These are phyloP conservation scores for Nakazawaea pomicola DNA, from an alignment of 805 yeast species.

Conservation along the genomic window DNA sequence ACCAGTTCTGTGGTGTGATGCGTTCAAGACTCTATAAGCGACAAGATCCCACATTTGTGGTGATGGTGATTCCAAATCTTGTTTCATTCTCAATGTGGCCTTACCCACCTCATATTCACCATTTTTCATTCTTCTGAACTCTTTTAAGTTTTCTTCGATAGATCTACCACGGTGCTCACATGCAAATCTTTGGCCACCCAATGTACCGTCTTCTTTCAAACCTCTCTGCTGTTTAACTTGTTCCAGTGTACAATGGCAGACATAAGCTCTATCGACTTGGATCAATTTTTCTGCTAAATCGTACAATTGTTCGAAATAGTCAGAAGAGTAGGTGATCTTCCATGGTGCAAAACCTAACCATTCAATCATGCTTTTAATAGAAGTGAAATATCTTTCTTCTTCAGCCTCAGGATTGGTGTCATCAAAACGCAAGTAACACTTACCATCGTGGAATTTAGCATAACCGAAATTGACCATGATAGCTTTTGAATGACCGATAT, in stretches of 20 bases:
- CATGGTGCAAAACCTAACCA: conserved; percentile 96
- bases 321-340: conserved; percentile 93
- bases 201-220: conserved; percentile 82
- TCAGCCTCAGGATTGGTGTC: conserved; percentile 99
- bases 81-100: conserved; percentile 96
- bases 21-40: conserved; percentile 90
- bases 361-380: conserved; percentile 75
- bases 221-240: conserved; percentile 91
- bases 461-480: conserved; percentile 97
- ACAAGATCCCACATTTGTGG: conserved; percentile 99
- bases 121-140: conserved; percentile 88
- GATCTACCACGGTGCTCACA: conserved; percentile 72
- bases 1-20: conserved; percentile 95
- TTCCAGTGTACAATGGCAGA: conserved; percentile 90
- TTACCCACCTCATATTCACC: conserved; percentile 87
- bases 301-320: conserved; percentile 86
- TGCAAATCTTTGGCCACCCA: conserved; percentile 87
- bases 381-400: conserved; percentile 83
- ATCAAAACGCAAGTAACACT: conserved; percentile 89
- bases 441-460: conserved; percentile 82
- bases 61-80: conserved; percentile 80
- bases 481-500: conserved; percentile 97
- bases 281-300: conserved; percentile 84
- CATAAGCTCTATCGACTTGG: conserved; percentile 69
- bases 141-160: conserved; percentile 67